Percentiles rank a stretch among this genome's conserved stretches.
Conservation (phyloP, 371 early-diverging fungal species). For the Blyttiomyces sp. region DNA sequence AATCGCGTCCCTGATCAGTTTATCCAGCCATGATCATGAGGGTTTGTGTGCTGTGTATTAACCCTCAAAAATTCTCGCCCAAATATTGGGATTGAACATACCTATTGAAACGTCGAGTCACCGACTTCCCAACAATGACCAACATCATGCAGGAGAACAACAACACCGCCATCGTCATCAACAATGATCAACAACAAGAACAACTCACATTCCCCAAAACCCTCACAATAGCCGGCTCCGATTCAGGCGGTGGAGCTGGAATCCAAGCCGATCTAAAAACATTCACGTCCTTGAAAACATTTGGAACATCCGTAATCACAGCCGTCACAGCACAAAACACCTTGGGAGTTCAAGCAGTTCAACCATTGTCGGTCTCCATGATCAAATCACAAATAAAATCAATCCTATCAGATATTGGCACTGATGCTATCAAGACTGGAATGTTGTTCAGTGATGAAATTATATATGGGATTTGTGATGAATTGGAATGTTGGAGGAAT, state of each 20-base stretch:
- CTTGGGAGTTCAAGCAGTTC: slow-evolving; percentile 66
- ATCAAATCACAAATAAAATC: slow-evolving; percentile 67
- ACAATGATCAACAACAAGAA: too few species aligned
- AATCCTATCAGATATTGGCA: slow-evolving; percentile 74
- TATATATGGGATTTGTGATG: slow-evolving; percentile 53
- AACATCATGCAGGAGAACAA: neutral
- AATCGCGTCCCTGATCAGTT: too few species aligned
- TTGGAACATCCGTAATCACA: slow-evolving; percentile 73
- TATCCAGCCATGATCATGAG: too few species aligned
- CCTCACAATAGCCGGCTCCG: slow-evolving; percentile 50
- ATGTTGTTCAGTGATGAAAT: slow-evolving; percentile 72
- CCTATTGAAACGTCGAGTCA: neutral
- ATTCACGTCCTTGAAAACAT: slow-evolving; percentile 66
- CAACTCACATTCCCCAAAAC: slow-evolving; percentile 12
- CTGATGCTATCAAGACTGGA: slow-evolving; percentile 75
- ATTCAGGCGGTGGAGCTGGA: slow-evolving; percentile 55
- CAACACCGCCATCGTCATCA: too few species aligned
- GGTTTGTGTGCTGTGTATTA: too few species aligned
- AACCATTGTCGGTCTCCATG: slow-evolving; percentile 59
- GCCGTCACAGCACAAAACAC: slow-evolving; percentile 85
- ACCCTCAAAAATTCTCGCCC: neutral
- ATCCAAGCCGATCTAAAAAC: slow-evolving; percentile 91
- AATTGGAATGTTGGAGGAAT: slow-evolving; percentile 36
- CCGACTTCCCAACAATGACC: neutral
- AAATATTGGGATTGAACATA: neutral